Conservation (phyloP, 192 early-diverging fungal species). For the Physocladia obscura region DNA sequence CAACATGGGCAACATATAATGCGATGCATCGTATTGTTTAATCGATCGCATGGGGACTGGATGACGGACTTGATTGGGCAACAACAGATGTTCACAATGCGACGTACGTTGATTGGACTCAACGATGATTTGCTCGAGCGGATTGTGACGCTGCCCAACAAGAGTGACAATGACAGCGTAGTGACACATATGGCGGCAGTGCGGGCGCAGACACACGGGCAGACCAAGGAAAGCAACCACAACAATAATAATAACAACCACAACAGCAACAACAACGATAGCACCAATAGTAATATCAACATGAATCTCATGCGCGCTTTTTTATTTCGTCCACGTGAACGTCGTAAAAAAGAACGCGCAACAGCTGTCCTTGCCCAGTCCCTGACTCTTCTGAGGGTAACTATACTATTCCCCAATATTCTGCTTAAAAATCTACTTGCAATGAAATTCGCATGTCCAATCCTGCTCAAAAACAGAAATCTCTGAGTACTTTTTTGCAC, state of each 20-base stretch:
- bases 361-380: neutral
- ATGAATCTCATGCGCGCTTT: no score
- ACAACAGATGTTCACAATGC: constrained; percentile 43
- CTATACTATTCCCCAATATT: no score
- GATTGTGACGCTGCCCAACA: constrained; percentile 33
- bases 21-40: no score
- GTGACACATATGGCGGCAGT: neutral
- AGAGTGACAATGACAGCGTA: constrained; percentile 41
- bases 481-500: neutral
- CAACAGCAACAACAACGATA: no score
- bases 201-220: neutral
- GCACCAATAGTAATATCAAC: no score
- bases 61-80: no score
- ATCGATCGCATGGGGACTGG: no score
- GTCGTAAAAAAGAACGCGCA: neutral
- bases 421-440: neutral
- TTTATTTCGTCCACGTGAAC: constrained; percentile 7
- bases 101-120: constrained; percentile 27
- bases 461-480: neutral
- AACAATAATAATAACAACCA: no score
- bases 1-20: no score
- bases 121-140: constrained; percentile 32
- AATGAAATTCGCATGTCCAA: neutral
- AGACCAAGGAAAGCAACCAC: no score
- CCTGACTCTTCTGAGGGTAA: no score